Evolutionary conservation across 2,329 filamentous ascomycete genomes (phyloP).

Genomic region (Exophiala lecanii-corni): DNA sequence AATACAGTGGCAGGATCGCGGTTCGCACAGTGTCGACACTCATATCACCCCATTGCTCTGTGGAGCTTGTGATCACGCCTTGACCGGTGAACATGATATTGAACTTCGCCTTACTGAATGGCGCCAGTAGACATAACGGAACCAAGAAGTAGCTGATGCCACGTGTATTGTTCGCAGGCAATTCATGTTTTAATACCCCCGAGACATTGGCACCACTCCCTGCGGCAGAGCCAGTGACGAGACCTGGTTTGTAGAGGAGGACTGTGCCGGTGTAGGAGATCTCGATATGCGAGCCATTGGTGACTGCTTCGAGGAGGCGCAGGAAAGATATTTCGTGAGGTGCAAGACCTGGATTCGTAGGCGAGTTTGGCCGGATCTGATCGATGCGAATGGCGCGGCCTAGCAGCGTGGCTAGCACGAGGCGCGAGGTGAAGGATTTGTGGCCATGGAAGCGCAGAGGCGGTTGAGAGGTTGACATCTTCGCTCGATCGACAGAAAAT

Average conservation of each 20-base stretch:
- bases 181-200: constrained; percentile 74
- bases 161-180: constrained; percentile 71
- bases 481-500: not conserved
- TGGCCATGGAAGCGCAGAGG: constrained; percentile 76
- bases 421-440: constrained; percentile 73
- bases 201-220: constrained; percentile 65
- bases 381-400: constrained; percentile 87
- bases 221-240: constrained; percentile 80
- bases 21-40: constrained; percentile 92
- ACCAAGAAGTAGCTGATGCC: constrained; percentile 90
- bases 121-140: constrained; percentile 81
- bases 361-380: constrained; percentile 82
- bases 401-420: constrained; percentile 86
- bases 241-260: constrained; percentile 82
- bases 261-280: constrained; percentile 96
- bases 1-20: constrained; percentile 83
- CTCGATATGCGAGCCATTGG: constrained; percentile 90
- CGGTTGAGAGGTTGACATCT: constrained; percentile 42
- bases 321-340: constrained; percentile 94
- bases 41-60: constrained; percentile 70
- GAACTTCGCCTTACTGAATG: constrained; percentile 86
- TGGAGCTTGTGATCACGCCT: constrained; percentile 86
- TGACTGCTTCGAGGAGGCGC: constrained; percentile 87
- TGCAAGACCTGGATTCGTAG: constrained; percentile 80
- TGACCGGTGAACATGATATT: constrained; percentile 86